These are phyloP conservation scores for Chlorella vulgaris DNA, from an alignment of 139 green algal genomes.

Conservation along the genomic window DNA sequence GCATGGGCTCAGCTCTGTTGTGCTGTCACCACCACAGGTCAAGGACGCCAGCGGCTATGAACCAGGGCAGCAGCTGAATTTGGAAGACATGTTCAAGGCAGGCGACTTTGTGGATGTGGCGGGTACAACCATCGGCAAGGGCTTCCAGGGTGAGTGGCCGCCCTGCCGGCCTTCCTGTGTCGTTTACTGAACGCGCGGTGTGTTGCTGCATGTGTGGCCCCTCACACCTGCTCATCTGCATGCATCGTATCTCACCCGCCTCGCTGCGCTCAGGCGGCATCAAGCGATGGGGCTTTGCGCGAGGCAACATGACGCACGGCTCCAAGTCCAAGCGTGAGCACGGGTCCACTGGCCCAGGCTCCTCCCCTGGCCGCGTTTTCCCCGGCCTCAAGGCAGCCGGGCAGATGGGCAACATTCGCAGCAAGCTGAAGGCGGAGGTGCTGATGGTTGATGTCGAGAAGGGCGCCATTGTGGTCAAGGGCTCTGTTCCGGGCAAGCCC, in stretches of 20 bases:
- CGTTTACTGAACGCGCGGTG: no score
- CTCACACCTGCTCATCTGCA: background rate
- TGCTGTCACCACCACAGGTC: slow-evolving; percentile 62
- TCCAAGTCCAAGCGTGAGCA: slow-evolving; percentile 96
- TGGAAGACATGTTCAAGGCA: slow-evolving; percentile 90
- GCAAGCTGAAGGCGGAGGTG: slow-evolving; percentile 87
- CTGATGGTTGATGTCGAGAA: slow-evolving; percentile 85
- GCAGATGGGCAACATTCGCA: slow-evolving; percentile 87
- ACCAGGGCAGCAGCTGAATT: slow-evolving; percentile 83
- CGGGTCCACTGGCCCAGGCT: slow-evolving; percentile 89
- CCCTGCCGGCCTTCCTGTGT: no score
- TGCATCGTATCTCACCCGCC: background rate
- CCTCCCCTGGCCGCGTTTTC: slow-evolving; percentile 91
- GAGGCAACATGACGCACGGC: slow-evolving; percentile 97
- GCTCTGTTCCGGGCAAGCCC: slow-evolving; percentile 92
- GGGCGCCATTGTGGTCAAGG: slow-evolving; percentile 90
- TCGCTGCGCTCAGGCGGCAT: slow-evolving; percentile 75
- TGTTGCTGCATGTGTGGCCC: no score
- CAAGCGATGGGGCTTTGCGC: slow-evolving; percentile 93
- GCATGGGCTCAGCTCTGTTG: no score
- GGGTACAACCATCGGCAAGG: slow-evolving; percentile 91
- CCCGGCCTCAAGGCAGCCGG: slow-evolving; percentile 95
- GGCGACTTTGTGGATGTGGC: slow-evolving; percentile 93
- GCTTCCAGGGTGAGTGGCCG: slow-evolving; percentile 82
- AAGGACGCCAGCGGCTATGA: slow-evolving; percentile 68